Conservation (phyloP, 2,329 filamentous ascomycete species). For the Didymella keratinophila region DNA sequence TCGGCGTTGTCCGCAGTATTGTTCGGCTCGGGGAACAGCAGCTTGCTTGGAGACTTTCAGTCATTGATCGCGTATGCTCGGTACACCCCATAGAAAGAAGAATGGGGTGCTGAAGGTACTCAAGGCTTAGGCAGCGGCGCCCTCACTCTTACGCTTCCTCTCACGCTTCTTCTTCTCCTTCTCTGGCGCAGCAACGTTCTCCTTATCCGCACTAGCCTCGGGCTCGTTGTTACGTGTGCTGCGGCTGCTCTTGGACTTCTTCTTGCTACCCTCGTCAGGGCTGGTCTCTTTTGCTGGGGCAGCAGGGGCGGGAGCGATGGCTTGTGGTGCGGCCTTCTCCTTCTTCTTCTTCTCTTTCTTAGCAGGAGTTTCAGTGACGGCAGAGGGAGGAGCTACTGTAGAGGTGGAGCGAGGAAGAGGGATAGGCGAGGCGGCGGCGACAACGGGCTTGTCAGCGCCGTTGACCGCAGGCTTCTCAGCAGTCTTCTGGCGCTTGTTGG, state of each 20-base stretch:
- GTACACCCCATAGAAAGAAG: background rate
- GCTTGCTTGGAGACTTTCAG: background rate
- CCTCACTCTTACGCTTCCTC: slow-evolving; percentile 48
- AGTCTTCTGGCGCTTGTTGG: slow-evolving; percentile 52
- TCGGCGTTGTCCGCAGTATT: background rate
- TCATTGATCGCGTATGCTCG: background rate
- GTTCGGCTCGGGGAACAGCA: background rate
- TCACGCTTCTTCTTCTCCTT: slow-evolving; percentile 46
- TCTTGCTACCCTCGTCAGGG: slow-evolving; percentile 44
- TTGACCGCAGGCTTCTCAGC: slow-evolving; percentile 34
- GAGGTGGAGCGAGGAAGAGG: slow-evolving; percentile 35
- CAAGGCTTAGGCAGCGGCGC: slow-evolving; percentile 28
- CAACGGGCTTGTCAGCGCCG: slow-evolving; percentile 32
- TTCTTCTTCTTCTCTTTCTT: slow-evolving; percentile 50
- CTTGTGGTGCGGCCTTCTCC: slow-evolving; percentile 35
- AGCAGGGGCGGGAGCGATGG: slow-evolving; percentile 39
- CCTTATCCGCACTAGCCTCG: slow-evolving; percentile 36
- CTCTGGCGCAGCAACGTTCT: slow-evolving; percentile 28
- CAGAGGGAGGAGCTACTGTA: slow-evolving; percentile 23
- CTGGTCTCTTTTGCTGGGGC: slow-evolving; percentile 34
- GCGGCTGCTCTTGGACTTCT: slow-evolving; percentile 48
- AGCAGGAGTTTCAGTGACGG: slow-evolving; percentile 29
- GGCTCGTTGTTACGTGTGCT: slow-evolving; percentile 45
- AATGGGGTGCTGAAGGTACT: background rate
- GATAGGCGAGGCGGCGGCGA: slow-evolving; percentile 31